Evolutionary conservation across 345 rosid species (phyloP).

Genomic region (Aethionema arabicum): DNA sequence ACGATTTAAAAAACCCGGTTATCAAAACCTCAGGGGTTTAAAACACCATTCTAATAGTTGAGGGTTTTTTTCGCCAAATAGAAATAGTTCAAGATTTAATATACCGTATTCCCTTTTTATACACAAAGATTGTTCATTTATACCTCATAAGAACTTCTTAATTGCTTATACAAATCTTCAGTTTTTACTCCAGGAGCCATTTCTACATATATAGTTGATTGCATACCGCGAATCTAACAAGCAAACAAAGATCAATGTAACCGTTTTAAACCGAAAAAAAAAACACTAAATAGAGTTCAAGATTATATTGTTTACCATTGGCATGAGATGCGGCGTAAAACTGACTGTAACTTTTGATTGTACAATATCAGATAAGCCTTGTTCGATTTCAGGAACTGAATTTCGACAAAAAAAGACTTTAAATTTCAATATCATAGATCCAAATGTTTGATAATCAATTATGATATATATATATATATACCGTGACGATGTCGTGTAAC

Average conservation of each 20-base stretch:
- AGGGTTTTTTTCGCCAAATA: too few species aligned
- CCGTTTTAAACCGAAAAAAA: conserved; percentile 17
- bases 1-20: too few species aligned
- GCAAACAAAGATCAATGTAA: conserved; percentile 9
- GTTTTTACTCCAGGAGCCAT: conserved; percentile 64
- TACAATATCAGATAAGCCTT: conserved; percentile 79
- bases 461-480: conserved; percentile 12
- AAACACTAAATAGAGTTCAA: conserved; percentile 6
- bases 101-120: too few species aligned
- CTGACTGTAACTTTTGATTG: conserved; percentile 74
- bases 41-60: too few species aligned
- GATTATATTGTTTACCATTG: conserved; percentile 59
- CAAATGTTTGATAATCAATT: not conserved
- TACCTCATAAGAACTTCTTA: conserved; percentile 64
- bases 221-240: conserved; percentile 91
- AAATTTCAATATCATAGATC: conserved; percentile 17
- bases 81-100: too few species aligned
- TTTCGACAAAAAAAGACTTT: conserved; percentile 18
- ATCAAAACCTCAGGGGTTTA: too few species aligned
- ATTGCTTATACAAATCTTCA: conserved; percentile 62
- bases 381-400: conserved; percentile 98
- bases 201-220: conserved; percentile 83
- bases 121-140: too few species aligned
- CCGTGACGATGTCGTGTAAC: conserved; percentile 95
- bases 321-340: conserved; percentile 98